phyloP scores from a whole-genome alignment of 768 basidiomycete genomes.

The Hortiboletus campestris region DNA sequence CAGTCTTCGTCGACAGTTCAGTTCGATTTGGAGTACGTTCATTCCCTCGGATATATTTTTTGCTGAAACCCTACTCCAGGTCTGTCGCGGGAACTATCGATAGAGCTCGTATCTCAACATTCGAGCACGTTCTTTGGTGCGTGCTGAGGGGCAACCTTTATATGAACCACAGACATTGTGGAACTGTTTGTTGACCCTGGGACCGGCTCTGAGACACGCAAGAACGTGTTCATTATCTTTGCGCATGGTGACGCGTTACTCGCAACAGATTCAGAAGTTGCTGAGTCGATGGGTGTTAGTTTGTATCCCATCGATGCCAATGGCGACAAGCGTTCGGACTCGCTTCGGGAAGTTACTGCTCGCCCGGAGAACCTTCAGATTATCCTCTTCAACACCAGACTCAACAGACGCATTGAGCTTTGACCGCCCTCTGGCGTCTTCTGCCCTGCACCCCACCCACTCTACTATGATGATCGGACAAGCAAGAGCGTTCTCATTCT shows the following conservation, averaged over 20 bases:
- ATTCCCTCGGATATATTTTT: not conserved
- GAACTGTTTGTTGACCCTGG: conserved; percentile 89
- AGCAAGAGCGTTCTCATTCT: conserved; percentile 16
- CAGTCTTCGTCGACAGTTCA: conserved; percentile 54
- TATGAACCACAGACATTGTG: conserved; percentile 97
- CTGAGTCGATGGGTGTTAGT: conserved; percentile 98
- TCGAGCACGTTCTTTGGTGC: conserved; percentile 97
- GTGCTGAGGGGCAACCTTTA: conserved; percentile 96
- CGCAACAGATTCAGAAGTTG: conserved; percentile 97
- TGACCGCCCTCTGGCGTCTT: conserved; percentile 52
- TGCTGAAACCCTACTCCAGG: conserved; percentile 37
- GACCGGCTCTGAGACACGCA: conserved; percentile 81
- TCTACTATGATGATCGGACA: conserved; percentile 25
- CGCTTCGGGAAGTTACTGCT: conserved; percentile 81
- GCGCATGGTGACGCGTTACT: conserved; percentile 92
- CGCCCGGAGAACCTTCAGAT: conserved; percentile 90
- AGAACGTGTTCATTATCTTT: conserved; percentile 99
- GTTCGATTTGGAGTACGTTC: conserved; percentile 84
- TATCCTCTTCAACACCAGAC: conserved; percentile 85
- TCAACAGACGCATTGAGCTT: conserved; percentile 56
- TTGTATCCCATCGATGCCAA: conserved; percentile 96
- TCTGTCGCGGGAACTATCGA: conserved; percentile 98
- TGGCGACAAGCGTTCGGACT: conserved; percentile 86
- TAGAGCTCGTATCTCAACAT: conserved; percentile 84
- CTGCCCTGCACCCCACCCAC: conserved; percentile 24